A percentile compares a stretch with the other conserved stretches of the same genome.
phyloP scores from a whole-genome alignment of 805 yeast species.

The Starmerella roubikii region DNA sequence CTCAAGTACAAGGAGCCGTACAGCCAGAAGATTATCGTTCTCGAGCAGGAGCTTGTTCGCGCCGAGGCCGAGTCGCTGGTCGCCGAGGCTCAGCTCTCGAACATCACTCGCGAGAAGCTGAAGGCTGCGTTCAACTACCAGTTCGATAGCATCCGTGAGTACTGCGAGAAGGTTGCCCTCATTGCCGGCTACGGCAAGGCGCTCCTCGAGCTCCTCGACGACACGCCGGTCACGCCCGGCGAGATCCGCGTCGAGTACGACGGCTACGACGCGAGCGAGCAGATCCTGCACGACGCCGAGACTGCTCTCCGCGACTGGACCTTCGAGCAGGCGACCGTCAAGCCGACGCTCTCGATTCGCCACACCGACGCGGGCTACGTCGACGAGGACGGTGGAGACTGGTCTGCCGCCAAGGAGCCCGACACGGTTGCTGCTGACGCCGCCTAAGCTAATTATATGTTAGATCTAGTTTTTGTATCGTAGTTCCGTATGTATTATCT shows the following conservation, averaged over 20 bases:
- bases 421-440: slow-evolving; percentile 23
- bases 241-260: slow-evolving; percentile 97
- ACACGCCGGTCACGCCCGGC: slow-evolving; percentile 96
- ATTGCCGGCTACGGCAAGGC: slow-evolving; percentile 99
- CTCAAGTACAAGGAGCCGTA: slow-evolving; percentile 97
- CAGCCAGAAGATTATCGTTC: slow-evolving; percentile 85
- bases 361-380: slow-evolving; percentile 38
- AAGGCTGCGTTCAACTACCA: slow-evolving; percentile 96
- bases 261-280: slow-evolving; percentile 96
- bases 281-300: slow-evolving; percentile 94
- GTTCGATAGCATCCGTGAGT: slow-evolving; percentile 89
- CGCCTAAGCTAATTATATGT: slow-evolving; percentile 4
- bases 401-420: slow-evolving; percentile 28
- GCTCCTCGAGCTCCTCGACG: slow-evolving; percentile 85
- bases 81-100: slow-evolving; percentile 97
- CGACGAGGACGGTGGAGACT: slow-evolving; percentile 29
- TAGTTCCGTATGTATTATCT: not conserved
- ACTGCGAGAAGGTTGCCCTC: slow-evolving; percentile 87
- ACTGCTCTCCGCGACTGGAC: slow-evolving; percentile 94
- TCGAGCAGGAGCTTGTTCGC: slow-evolving; percentile 96
- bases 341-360: slow-evolving; percentile 80
- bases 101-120: slow-evolving; percentile 94
- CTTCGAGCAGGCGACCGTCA: slow-evolving; percentile 84
- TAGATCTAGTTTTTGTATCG: slow-evolving; percentile 13
- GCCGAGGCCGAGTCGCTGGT: slow-evolving; percentile 98